phyloP scores from a whole-genome alignment of 352 stramenopile genomes.

The Phytophthora fragariaefolia region DNA sequence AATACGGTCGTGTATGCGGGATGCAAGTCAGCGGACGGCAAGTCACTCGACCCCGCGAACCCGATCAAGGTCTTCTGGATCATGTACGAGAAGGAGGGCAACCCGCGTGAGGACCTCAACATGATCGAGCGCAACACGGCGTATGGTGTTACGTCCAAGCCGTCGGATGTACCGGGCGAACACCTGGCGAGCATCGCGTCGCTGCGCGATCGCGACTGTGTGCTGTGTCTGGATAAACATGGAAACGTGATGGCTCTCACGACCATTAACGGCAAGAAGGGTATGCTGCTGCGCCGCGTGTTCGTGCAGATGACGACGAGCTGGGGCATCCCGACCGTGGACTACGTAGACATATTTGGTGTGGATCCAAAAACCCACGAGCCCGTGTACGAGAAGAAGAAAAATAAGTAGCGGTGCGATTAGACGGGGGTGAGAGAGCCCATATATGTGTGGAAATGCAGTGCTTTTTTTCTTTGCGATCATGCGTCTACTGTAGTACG shows the following conservation, averaged over 20 bases:
- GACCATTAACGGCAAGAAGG: conserved; percentile 70
- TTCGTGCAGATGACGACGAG: conserved; percentile 87
- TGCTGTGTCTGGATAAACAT: conserved; percentile 61
- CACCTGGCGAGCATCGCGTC: conserved; percentile 61
- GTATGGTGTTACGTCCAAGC: conserved; percentile 66
- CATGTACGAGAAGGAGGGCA: conserved; percentile 85
- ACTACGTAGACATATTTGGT: conserved; percentile 86
- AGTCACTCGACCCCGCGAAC: conserved; percentile 58
- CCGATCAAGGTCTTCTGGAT: conserved; percentile 87
- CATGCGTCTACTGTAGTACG: conserved; percentile 7
- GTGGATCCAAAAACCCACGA: conserved; percentile 67
- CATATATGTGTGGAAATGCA: conserved; percentile 33
- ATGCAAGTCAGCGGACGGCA: conserved; percentile 44
- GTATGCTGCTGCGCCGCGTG: conserved; percentile 75
- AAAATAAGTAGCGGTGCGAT: conserved; percentile 57
- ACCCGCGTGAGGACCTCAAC: conserved; percentile 79
- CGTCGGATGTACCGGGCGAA: conserved; percentile 47
- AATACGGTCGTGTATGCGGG: conserved; percentile 88
- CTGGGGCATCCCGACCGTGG: conserved; percentile 82
- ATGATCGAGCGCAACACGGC: conserved; percentile 88
- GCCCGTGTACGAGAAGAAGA: conserved; percentile 86
- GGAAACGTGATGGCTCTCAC: conserved; percentile 69
- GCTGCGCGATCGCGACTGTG: conserved; percentile 73
- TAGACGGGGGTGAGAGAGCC: conserved; percentile 31
- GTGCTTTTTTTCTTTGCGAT: conserved; percentile 27